Conservation (phyloP, 495 filamentous ascomycete species). For the Delitschia confertaspora region DNA sequence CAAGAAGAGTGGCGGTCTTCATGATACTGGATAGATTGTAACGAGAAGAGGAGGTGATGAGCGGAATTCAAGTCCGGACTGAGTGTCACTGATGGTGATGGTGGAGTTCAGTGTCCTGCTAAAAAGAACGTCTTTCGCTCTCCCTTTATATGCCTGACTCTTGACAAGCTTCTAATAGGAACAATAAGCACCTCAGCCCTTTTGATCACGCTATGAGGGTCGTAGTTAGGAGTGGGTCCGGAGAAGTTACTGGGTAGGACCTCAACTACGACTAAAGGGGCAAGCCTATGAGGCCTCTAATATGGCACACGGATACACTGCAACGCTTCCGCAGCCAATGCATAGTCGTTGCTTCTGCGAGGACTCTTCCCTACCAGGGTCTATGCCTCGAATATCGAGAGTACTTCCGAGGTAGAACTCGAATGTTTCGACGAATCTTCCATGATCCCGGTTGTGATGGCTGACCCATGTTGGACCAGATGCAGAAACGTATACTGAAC, state of each 20-base stretch:
- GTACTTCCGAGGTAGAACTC: too few species aligned
- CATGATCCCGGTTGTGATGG: too few species aligned
- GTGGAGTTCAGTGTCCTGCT: neutral
- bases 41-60: neutral
- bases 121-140: neutral
- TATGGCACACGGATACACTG: neutral
- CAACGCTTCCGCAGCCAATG: neutral
- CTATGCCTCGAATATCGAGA: too few species aligned
- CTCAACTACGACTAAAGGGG: neutral
- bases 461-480: too few species aligned
- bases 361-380: too few species aligned
- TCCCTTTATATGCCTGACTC: neutral
- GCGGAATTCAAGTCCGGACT: neutral
- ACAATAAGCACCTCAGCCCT: too few species aligned
- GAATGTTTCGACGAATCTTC: too few species aligned
- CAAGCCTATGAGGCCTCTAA: neutral
- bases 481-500: too few species aligned
- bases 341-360: neutral
- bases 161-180: neutral
- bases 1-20: neutral
- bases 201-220: too few species aligned
- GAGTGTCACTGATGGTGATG: neutral
- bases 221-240: too few species aligned
- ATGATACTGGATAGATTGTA: neutral
- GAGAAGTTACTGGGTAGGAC: neutral